Conservation (phyloP, 1,139 yeast genomes). For the Geotrichum candidum region DNA sequence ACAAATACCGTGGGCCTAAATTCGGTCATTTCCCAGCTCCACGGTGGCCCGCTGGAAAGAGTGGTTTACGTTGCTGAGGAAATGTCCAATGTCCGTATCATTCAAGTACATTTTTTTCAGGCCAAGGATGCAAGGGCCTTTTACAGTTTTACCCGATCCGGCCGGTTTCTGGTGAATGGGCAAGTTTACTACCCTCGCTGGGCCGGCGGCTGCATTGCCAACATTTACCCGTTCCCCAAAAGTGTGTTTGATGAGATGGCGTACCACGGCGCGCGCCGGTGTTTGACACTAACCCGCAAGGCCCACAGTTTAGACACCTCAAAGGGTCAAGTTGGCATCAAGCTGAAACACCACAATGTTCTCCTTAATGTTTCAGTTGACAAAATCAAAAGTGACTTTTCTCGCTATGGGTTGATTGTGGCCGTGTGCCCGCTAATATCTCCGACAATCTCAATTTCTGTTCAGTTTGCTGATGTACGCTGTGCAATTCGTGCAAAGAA, state of each 20-base stretch:
- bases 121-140: constrained; percentile 54
- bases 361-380: constrained; percentile 36
- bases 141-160: constrained; percentile 48
- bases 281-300: constrained; percentile 34
- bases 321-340: constrained; percentile 10
- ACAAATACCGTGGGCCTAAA: constrained; percentile 44
- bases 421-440: constrained; percentile 66
- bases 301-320: constrained; percentile 11
- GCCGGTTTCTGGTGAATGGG: constrained; percentile 61
- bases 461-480: constrained; percentile 57
- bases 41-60: constrained; percentile 72
- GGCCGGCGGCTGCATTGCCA: constrained; percentile 25
- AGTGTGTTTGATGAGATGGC: constrained; percentile 34
- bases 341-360: constrained; percentile 26
- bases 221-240: constrained; percentile 28
- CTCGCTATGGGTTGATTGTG: constrained; percentile 53
- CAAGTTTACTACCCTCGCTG: constrained; percentile 39
- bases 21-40: constrained; percentile 50
- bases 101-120: constrained; percentile 52
- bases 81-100: constrained; percentile 15
- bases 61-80: constrained; percentile 31
- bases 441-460: constrained; percentile 52
- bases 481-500: constrained; percentile 61
- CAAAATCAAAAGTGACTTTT: constrained; percentile 47
- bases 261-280: constrained; percentile 37